Percentiles rank a stretch among this genome's conserved stretches.
These are phyloP conservation scores for Pleurotus pulmonarius DNA, from an alignment of 768 basidiomycete species.

Conservation along the genomic window DNA sequence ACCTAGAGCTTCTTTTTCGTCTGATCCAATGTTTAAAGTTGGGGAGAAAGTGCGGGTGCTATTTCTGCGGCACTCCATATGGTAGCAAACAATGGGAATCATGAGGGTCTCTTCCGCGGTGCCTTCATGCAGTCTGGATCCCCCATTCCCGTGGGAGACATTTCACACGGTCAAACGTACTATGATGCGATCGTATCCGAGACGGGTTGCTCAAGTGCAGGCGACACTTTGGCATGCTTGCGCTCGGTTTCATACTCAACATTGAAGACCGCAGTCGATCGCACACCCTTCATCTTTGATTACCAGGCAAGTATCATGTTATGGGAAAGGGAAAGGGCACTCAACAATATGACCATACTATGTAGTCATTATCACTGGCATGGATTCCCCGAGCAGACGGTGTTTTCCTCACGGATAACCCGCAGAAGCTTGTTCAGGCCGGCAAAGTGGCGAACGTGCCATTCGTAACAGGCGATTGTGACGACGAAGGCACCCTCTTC, in stretches of 20 bases:
- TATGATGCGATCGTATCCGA: slow-evolving; percentile 38
- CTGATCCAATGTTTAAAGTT: slow-evolving; percentile 19
- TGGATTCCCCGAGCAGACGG: slow-evolving; percentile 54
- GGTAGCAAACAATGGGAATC: slow-evolving; percentile 34
- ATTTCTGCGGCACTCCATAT: slow-evolving; percentile 42
- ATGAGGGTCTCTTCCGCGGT: slow-evolving; percentile 35
- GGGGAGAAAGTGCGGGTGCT: slow-evolving; percentile 54
- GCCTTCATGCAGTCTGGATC: slow-evolving; percentile 44
- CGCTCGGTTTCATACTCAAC: slow-evolving; percentile 27
- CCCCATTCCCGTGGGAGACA: slow-evolving; percentile 26
- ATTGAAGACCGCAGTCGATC: slow-evolving; percentile 26
- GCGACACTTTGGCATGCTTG: slow-evolving; percentile 40
- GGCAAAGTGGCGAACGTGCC: slow-evolving; percentile 22
- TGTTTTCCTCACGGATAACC: slow-evolving; percentile 38
- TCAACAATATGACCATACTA: slow-evolving; percentile 6
- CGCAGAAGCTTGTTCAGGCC: slow-evolving; percentile 36
- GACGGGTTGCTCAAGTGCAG: slow-evolving; percentile 28
- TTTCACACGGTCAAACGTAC: slow-evolving; percentile 26
- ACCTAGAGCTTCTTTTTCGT: too few species aligned
- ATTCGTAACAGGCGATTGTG: slow-evolving; percentile 23
- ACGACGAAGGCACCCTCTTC: slow-evolving; percentile 36
- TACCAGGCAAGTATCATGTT: slow-evolving; percentile 16
- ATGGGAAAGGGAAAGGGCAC: not conserved
- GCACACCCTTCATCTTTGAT: slow-evolving; percentile 19
- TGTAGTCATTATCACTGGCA: slow-evolving; percentile 34